Base-by-base conservation (phyloP, 2,329 filamentous ascomycete species). In the Cladosporium halotolerans region DNA sequence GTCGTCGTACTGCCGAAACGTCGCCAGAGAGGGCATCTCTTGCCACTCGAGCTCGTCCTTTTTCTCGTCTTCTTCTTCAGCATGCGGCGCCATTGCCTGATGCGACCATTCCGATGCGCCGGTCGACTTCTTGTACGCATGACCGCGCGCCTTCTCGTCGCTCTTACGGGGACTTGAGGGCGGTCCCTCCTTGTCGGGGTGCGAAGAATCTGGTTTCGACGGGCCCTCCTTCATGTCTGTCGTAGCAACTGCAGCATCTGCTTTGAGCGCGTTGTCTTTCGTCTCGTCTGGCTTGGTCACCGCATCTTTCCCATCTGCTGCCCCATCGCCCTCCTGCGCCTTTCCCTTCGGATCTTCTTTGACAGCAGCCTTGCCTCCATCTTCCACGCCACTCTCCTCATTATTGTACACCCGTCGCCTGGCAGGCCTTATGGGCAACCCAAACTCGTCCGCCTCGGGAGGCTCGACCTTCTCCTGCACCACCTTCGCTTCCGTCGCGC, bases 1-100 rank as follows among this genome's bases (percentile, higher is more conserved):
- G 64, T 99, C 93, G 67, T 99, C 89, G 70, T 97, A 99, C 60
- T 96, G 87, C 70, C 97, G 92, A 68, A 93, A 95, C 36, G 86
- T 86, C 7, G 91, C 93, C 65, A 91, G 89, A 1, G 93, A 84
- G 1, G 92, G 93, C 93, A 99, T 99, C 2, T 83, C 81, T 73
- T 96, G 89, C 93, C 93, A 99, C 48, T 79, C 82, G 1, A 74
- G 84, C n/a, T 86, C 86, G 5, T 82, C 82, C 9, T 80, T 75
- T 2, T 79, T 71, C 10, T 77, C 73, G 43, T 79, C 73, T 10
- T 73, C 68, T 31, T 78, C 72, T 10, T 81, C 74, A 39, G 79
- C 65, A 13, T 82, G 76, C 13, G 79, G 73, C 9, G 83, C 79
- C 45, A 90, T 72, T 59, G 85, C 83, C 70, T 96, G 90, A 67